Evolutionary conservation across 306 rosid genomes (phyloP).

Genomic region (Comarum palustre): DNA sequence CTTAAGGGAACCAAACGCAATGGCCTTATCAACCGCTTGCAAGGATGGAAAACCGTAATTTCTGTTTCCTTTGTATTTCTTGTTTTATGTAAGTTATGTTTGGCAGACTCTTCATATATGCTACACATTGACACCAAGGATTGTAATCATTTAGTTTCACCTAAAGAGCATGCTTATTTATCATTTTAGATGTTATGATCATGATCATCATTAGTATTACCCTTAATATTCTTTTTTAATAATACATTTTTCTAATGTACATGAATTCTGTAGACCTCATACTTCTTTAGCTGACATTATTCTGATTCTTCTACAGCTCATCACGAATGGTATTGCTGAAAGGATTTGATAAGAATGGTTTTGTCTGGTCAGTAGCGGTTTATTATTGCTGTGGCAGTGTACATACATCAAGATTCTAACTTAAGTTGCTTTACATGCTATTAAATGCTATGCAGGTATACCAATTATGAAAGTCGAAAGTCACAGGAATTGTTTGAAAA

Average conservation of each 20-base stretch:
- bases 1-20: conserved; percentile 92
- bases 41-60: conserved; percentile 77
- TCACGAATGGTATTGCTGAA: conserved; percentile 87
- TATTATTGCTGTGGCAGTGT: conserved; percentile 18
- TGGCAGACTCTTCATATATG: conserved; percentile 2
- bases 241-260: neutral
- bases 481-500: conserved; percentile 69
- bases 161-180: neutral
- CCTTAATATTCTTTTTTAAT: too few species aligned
- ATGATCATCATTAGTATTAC: neutral
- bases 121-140: neutral
- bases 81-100: conserved; percentile 1
- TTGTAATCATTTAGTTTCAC: neutral
- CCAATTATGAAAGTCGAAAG: conserved; percentile 88
- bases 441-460: conserved; percentile 61
- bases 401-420: conserved; percentile 3
- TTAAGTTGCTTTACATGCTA: conserved; percentile 16
- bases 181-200: conserved; percentile 4
- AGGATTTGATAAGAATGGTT: conserved; percentile 82
- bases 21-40: conserved; percentile 88
- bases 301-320: conserved; percentile 56
- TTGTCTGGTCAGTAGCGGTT: conserved; percentile 73
- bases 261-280: conserved; percentile 14
- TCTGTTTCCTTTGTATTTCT: conserved; percentile 21
- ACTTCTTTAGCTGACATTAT: conserved; percentile 29